Evolutionary conservation across 75 land plant genomes (phyloP), one percentile per base, ranked within the genome.

Genomic region (Sequoia sempervirens): DNA sequence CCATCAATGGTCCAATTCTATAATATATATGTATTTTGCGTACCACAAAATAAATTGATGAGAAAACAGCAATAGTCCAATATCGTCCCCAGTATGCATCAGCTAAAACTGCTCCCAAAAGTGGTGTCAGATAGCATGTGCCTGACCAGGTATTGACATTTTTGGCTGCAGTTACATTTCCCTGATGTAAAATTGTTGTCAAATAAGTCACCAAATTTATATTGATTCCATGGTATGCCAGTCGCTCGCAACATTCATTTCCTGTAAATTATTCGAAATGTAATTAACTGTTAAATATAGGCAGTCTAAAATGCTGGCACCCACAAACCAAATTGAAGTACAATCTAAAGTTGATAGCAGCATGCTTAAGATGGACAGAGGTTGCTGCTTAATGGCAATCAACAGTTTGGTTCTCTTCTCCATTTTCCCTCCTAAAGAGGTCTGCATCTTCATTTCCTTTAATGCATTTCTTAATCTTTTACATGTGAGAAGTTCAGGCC

Each of bases 21-120:
- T 28, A 12, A n/a, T n/a, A n/a, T n/a, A n/a, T n/a, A n/a, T 32
- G 34, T 11, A 30, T 36, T 69, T 61, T 69, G 14, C 73, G 85
- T 89, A 96, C 99, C 75, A 92, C 79, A 86, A 97, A 91, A 84
- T 94, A 97, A 45, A 96, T 90, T 26, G 88, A 84, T 74, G 94
- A 92, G 84, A 93, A 96, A 69, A 87, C 85, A 47, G 93, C 89
- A 82, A 93, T 93, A 14, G 99, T 96, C 96, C 93, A 91, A 82
- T 93, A 97, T 86, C 96, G 90, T 82, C 99, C 99, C 91, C 94
- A 92, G 73, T 90, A 96, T 56, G 99, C 90, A 90, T 97, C 99
- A 15, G 98, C 96, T 80, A 97, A 72, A 83, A 97, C 82, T 20
- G 99, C 99, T 45, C 98, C 99, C 75, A 96, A 83, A 46, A 97